Evolutionary conservation across 2,329 filamentous ascomycete genomes (phyloP), one percentile per base, ranked within the genome.

Genomic region (Colletotrichum sp.): DNA sequence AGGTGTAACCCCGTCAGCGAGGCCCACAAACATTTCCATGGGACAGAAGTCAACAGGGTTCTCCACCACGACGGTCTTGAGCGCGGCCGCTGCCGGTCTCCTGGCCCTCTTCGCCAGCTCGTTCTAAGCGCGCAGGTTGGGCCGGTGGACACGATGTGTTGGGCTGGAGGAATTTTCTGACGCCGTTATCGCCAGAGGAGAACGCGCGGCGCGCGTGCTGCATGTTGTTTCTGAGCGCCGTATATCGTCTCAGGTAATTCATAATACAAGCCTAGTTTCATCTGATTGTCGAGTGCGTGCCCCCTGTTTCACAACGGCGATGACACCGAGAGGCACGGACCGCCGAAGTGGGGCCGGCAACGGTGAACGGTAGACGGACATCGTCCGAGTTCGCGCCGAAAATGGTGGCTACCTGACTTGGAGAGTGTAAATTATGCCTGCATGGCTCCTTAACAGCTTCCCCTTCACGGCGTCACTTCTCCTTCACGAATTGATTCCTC

Each of bases 241-340:
- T 48, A 27, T 55, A 25, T 27, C 36, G 59, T 65, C 59, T 44
- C 65, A 71, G 39, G 32, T 34, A 44, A 36, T 30, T 61, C 19
- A 66, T 65, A 74, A 70, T 64, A 65, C 66, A 74, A 64, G 59
- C 66, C 32, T 12, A 64, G 71, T 74, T 74, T 74, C 71, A 74
- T 74, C 71, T 70, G 9, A 55, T 59, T 16, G n/a, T 48, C 32
- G 19, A 34, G 16, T 19, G 32, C 8, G 25, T 65, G 34, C 36
- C 22, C 60, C 69, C 39, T 71, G 69, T 71, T 71, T 71, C 69
- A 71, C 25, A 55, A 15, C 15, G 69, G 25, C 25, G 16, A 65
- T 36, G 30, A 65, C 60, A 39, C 30, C 28, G 22, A 36, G 19
- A 32, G 32, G 60, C 69, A 71, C 44, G 15, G 61, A 57, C 60